A percentile compares a stretch with the other conserved stretches of the same genome.
phyloP scores from a whole-genome alignment of 805 yeast genomes.

The Nakazawaea pomicola region DNA sequence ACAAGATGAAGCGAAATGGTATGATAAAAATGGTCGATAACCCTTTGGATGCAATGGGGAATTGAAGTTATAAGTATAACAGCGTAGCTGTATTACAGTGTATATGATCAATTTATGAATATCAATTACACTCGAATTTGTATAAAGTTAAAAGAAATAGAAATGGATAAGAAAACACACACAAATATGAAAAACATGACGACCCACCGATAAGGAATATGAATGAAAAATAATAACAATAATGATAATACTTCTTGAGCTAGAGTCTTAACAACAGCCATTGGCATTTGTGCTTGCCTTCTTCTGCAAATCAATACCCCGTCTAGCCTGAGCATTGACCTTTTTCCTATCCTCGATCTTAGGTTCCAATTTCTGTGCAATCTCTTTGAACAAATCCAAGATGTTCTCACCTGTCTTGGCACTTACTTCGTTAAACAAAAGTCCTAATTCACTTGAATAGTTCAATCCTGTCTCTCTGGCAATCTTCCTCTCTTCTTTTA shows the following conservation, averaged over 20 bases:
- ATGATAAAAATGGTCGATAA: constrained; percentile 11
- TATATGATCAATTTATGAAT: no score
- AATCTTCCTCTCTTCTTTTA: constrained; percentile 45
- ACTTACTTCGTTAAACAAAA: constrained; percentile 50
- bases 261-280: constrained; percentile 9
- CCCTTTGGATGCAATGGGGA: constrained; percentile 13
- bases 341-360: constrained; percentile 8
- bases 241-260: not conserved
- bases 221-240: not conserved
- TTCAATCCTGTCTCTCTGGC: constrained; percentile 40
- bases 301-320: constrained; percentile 12
- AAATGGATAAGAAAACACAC: no score
- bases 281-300: not conserved
- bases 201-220: not conserved
- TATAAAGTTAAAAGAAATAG: no score
- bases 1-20: constrained; percentile 11
- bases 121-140: no score
- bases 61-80: no score
- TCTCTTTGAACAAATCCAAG: constrained; percentile 39
- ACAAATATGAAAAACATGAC: not conserved
- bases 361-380: constrained; percentile 39
- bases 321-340: not conserved
- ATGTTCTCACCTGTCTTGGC: constrained; percentile 55
- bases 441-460: constrained; percentile 48
- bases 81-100: no score